phyloP scores from a whole-genome alignment of 306 rosid genomes.

The Luffa aegyptiaca region DNA sequence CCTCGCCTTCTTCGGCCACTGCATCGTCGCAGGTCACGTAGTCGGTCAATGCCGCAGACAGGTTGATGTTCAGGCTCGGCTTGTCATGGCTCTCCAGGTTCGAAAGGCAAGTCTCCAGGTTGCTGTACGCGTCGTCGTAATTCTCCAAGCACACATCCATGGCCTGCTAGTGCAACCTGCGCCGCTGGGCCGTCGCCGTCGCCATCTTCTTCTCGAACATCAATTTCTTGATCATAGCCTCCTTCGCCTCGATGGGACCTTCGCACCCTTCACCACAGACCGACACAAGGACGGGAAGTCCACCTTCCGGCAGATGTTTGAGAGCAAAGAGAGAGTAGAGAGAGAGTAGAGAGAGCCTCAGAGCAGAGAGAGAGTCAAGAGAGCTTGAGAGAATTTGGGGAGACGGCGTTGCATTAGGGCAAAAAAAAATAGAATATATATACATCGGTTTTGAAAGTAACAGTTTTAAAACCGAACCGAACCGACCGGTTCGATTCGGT shows the following conservation, averaged over 20 bases:
- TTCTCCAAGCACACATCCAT: conserved; percentile 2
- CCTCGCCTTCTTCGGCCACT: background rate
- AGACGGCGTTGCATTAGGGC: no score
- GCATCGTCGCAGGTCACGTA: conserved; percentile 12
- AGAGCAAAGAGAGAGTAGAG: no score
- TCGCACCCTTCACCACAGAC: background rate
- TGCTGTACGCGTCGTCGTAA: conserved; percentile 1
- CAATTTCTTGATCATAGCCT: background rate
- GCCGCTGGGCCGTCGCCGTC: background rate
- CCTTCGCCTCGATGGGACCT: background rate
- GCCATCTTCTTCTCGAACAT: background rate
- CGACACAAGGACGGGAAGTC: conserved; percentile 4
- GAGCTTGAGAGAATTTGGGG: no score
- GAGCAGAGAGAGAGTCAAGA: no score
- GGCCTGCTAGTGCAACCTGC: background rate
- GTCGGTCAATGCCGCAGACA: conserved; percentile 7
- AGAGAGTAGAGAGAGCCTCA: no score
- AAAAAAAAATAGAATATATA: no score
- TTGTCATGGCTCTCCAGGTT: background rate
- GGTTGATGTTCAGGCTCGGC: background rate
- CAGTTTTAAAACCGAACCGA: no score
- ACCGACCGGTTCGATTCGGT: no score
- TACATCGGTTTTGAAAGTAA: no score
- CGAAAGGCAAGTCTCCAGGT: background rate
- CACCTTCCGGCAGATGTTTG: background rate